phyloP scores from a whole-genome alignment of 2,329 filamentous ascomycete species.

The Neurospora crassa region DNA sequence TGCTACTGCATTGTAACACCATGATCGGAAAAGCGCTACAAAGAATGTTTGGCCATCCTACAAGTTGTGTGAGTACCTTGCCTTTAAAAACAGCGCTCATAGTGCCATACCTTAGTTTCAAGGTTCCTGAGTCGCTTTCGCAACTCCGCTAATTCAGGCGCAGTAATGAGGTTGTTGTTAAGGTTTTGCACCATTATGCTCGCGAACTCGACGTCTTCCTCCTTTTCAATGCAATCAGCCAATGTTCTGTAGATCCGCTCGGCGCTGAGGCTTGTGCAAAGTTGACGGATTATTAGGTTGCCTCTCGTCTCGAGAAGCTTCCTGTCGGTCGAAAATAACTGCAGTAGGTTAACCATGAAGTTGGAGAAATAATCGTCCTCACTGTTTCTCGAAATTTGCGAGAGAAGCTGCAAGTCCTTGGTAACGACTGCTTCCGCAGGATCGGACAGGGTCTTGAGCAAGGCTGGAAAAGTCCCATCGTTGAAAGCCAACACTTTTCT shows the following conservation, averaged over 20 bases:
- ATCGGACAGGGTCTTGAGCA: constrained; percentile 93
- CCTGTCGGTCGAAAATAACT: constrained; percentile 90
- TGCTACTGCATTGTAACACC: constrained; percentile 97
- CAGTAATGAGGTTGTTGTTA: constrained; percentile 98
- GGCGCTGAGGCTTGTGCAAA: constrained; percentile 85
- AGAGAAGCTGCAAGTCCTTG: constrained; percentile 83
- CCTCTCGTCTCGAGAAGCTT: constrained; percentile 84
- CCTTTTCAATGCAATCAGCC: constrained; percentile 92
- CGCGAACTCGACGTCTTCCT: constrained; percentile 96
- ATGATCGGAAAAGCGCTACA: constrained; percentile 85
- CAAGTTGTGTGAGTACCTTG: constrained; percentile 1
- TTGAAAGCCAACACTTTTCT: constrained; percentile 91
- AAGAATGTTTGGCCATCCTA: constrained; percentile 94
- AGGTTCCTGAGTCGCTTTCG: constrained; percentile 83
- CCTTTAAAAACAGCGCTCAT: neutral
- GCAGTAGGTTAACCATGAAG: constrained; percentile 94
- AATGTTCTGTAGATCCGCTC: constrained; percentile 93
- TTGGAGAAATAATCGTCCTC: constrained; percentile 96
- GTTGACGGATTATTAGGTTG: constrained; percentile 90
- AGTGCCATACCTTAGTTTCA: constrained; percentile 59
- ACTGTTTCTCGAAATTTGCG: constrained; percentile 91
- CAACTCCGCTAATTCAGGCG: constrained; percentile 84
- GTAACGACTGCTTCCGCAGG: constrained; percentile 93
- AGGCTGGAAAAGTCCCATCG: constrained; percentile 89
- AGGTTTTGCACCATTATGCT: constrained; percentile 99